These are phyloP conservation scores for Thalassiosira profunda DNA, from an alignment of 108 stramenopile genomes.

Conservation along the genomic window DNA sequence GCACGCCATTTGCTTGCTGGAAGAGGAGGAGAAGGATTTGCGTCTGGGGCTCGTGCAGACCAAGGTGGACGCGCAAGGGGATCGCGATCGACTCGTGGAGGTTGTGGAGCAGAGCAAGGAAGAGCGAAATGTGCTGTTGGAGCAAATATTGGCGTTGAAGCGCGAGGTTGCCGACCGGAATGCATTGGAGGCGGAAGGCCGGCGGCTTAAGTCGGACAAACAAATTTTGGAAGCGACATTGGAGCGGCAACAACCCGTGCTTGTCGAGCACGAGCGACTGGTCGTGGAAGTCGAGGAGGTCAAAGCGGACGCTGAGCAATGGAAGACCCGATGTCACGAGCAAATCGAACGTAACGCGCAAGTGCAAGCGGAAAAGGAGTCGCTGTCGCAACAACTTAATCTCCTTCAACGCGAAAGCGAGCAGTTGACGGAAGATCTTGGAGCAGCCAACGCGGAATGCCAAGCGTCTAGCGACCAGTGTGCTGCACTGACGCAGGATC, in stretches of 20 bases:
- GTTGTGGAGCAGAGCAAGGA: conserved; percentile 7
- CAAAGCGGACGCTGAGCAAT: conserved; percentile 7
- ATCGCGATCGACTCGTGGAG: conserved; percentile 13
- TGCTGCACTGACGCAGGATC: conserved; percentile 11
- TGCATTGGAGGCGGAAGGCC: conserved; percentile 26
- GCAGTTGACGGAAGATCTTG: conserved; percentile 1
- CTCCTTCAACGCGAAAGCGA: conserved; percentile 7
- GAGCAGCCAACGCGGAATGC: conserved; percentile 4
- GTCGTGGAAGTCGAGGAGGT: conserved; percentile 21
- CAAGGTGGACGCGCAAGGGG: conserved; percentile 32
- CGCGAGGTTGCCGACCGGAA: conserved; percentile 31
- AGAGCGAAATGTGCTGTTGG: conserved; percentile 22
- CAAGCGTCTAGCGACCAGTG: conserved; percentile 8
- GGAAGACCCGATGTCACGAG: conserved; percentile 4
- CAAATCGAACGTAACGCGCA: conserved; percentile 4
- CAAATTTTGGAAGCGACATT: conserved; percentile 14
- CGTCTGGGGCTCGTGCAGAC: conserved; percentile 25
- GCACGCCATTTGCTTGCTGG: conserved; percentile 23
- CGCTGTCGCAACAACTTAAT: neutral
- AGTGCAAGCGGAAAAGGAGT: conserved; percentile 11
- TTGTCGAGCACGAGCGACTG: conserved; percentile 25
- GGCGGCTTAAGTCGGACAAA: conserved; percentile 6
- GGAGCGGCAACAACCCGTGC: conserved; percentile 23
- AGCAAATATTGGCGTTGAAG: conserved; percentile 34
- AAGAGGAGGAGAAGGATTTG: conserved; percentile 27